phyloP scores from a whole-genome alignment of 306 rosid species.

The Urtica urens region DNA sequence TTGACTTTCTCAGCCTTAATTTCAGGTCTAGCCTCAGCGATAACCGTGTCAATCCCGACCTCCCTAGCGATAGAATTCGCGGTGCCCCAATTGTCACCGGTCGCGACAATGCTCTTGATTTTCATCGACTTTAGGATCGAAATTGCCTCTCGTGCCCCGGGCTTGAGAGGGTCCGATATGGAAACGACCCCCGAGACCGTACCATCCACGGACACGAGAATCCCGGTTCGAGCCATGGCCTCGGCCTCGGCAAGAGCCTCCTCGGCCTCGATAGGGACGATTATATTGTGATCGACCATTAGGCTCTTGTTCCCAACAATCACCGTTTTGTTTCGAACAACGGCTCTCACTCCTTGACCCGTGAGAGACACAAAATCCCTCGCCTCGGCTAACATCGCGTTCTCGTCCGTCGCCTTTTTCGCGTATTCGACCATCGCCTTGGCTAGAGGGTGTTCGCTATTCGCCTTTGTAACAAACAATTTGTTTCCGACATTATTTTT shows the following conservation, averaged over 20 bases:
- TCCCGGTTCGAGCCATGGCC: slow-evolving; percentile 58
- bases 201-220: slow-evolving; percentile 44
- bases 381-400: slow-evolving; percentile 53
- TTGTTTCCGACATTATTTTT: not conserved
- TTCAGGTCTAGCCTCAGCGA: slow-evolving; percentile 74
- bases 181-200: slow-evolving; percentile 52
- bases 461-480: slow-evolving; percentile 34
- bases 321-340: slow-evolving; percentile 35
- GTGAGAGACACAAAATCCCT: slow-evolving; percentile 46
- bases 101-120: slow-evolving; percentile 60
- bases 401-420: slow-evolving; percentile 42
- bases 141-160: slow-evolving; percentile 48
- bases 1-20: slow-evolving; percentile 53
- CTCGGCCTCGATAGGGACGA: slow-evolving; percentile 40
- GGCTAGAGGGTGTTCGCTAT: slow-evolving; percentile 81
- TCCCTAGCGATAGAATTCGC: slow-evolving; percentile 74
- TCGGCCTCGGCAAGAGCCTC: slow-evolving; percentile 52
- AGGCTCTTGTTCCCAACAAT: slow-evolving; percentile 63
- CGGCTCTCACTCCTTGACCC: slow-evolving; percentile 73
- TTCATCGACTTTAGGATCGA: slow-evolving; percentile 73
- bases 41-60: slow-evolving; percentile 56
- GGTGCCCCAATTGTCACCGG: slow-evolving; percentile 91
- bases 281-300: slow-evolving; percentile 40
- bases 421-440: slow-evolving; percentile 69
- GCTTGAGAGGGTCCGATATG: slow-evolving; percentile 74